phyloP scores from a whole-genome alignment of 2,329 filamentous ascomycete genomes.

The Aspergillus tubingensis region DNA sequence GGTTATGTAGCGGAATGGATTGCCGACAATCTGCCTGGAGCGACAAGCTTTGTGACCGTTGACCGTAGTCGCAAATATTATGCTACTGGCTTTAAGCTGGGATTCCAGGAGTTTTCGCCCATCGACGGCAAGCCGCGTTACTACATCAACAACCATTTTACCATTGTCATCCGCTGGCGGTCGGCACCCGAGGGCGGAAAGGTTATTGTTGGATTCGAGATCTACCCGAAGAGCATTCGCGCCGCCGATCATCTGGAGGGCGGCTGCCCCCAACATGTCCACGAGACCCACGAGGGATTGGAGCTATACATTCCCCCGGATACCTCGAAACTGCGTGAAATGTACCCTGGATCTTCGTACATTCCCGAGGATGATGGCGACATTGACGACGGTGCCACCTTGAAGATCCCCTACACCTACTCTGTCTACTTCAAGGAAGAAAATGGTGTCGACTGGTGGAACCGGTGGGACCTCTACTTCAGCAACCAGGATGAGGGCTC shows the following conservation, averaged over 20 bases:
- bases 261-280: constrained; percentile 69
- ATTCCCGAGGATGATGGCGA: constrained; percentile 58
- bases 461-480: constrained; percentile 87
- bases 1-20: constrained; percentile 93
- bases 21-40: constrained; percentile 85
- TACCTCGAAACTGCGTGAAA: constrained; percentile 55
- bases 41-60: constrained; percentile 83
- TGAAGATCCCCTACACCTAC: constrained; percentile 82
- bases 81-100: constrained; percentile 84
- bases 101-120: constrained; percentile 68
- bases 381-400: constrained; percentile 63
- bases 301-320: constrained; percentile 70
- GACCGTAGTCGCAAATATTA: constrained; percentile 87
- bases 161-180: constrained; percentile 77
- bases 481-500: constrained; percentile 81
- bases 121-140: constrained; percentile 63
- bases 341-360: constrained; percentile 63
- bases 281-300: constrained; percentile 64
- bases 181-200: constrained; percentile 71
- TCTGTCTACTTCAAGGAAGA: constrained; percentile 89
- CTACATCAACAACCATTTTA: constrained; percentile 86
- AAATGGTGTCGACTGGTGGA: constrained; percentile 75
- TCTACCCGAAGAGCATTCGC: constrained; percentile 82
- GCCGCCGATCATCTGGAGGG: constrained; percentile 60
- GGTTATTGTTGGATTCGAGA: constrained; percentile 84